Evolutionary conservation across 2,329 filamentous ascomycete genomes (phyloP), one percentile per base, ranked within the genome.

Genomic region (Emericellopsis atlantica): DNA sequence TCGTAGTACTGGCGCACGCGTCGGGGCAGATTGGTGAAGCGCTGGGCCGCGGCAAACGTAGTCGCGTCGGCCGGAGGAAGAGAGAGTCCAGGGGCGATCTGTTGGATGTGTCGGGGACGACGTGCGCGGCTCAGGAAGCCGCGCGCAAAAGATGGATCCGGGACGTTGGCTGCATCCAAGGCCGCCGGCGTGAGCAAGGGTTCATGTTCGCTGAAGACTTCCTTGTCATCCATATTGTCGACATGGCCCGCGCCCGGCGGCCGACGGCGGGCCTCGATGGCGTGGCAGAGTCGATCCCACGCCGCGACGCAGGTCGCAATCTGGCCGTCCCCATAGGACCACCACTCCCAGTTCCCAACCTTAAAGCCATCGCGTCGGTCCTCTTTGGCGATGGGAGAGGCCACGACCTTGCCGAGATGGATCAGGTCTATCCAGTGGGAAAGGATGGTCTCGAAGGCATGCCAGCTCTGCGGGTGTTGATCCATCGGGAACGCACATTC

Each of bases 341-440:
- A 48, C 53, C 51, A 58, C 24, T 48, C 45, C 56, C 55, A 60
- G 22, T 49, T 49, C 35, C 55, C 54, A 32, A 45, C 44, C 47
- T 47, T 52, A 21, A 32, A 46, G 36, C 40, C 36, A 40, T 21
- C 46, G 39, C 43, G 51, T 33, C 45, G 43, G 40, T 45, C 41
- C 26, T 44, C 45, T 21, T 16, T 37, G 26, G 48, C 45, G 8
- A 39, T 41, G 2, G 44, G 49, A 11, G 51, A 52, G 37, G 51
- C 48, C 4, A 36, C 41, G 16, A 51, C 43, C 46, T 54, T 54
- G 32, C 48, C 46, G 23, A 55, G 45, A 32, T 41, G 46, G 32
- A 56, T 42, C 8, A 55, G 44, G 7, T 40, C 32, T 12, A 53
- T 50, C 51, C 51, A 56, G 40, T 53, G 50, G 29, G 48, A 50